Evolutionary conservation across 106 monocot genomes (phyloP).

Genomic region (Dendrobium catenatum): DNA sequence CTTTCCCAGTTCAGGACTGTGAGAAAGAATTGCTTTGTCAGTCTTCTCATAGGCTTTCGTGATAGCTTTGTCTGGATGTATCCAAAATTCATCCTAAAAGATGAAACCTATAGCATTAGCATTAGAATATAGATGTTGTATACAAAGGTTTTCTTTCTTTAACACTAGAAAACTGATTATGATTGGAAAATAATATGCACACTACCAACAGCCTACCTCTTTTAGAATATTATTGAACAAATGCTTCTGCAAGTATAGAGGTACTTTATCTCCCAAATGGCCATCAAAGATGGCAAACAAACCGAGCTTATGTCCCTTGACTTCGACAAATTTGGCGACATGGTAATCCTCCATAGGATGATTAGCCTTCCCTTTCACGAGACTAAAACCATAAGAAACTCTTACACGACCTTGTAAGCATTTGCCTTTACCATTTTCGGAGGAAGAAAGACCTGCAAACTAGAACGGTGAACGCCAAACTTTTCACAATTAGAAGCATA

Average conservation of each 20-base stretch:
- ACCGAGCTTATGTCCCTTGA: slow-evolving; percentile 55
- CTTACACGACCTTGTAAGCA: slow-evolving; percentile 28
- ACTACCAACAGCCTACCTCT: slow-evolving; percentile 32
- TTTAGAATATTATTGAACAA: slow-evolving; percentile 74
- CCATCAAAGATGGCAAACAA: slow-evolving; percentile 87
- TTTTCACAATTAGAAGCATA: neutral
- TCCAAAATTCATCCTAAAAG: slow-evolving; percentile 69
- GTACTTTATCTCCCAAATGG: slow-evolving; percentile 71
- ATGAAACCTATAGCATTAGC: neutral
- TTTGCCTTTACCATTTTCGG: slow-evolving; percentile 59
- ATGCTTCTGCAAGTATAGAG: slow-evolving; percentile 70
- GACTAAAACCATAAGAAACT: slow-evolving; percentile 59
- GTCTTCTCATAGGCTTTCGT: slow-evolving; percentile 80
- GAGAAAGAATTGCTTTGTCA: slow-evolving; percentile 71
- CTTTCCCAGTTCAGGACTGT: slow-evolving; percentile 54
- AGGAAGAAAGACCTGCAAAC: slow-evolving; percentile 32
- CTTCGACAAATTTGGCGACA: slow-evolving; percentile 48
- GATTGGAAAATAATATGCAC: neutral
- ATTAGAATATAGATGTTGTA: neutral
- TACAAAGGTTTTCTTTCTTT: neutral
- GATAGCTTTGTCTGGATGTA: slow-evolving; percentile 58
- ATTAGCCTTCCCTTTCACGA: slow-evolving; percentile 70
- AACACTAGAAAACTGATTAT: neutral
- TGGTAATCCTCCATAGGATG: slow-evolving; percentile 95
- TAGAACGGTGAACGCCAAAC: slow-evolving; percentile 14